Base-by-base conservation (phyloP, 2,329 filamentous ascomycete species). In the Daldinia eschscholtzii region DNA sequence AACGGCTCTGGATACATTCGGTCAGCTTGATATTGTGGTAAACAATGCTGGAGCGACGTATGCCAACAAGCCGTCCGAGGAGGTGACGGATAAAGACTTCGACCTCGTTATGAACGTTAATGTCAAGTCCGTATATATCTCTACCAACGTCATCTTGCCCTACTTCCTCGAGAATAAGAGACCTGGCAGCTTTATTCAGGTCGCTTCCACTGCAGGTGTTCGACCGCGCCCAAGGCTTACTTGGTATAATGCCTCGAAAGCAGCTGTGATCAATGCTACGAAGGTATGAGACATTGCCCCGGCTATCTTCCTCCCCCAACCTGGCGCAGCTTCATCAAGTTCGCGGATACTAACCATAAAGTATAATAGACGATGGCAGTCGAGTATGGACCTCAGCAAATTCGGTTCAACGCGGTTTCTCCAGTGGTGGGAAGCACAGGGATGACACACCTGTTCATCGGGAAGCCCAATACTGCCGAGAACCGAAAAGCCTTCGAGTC, bases 191-290 rank as follows among this genome's bases (percentile, higher is more conserved):
- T 89, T 92, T 63, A 86, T 92, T 61, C 89, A 90, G 67, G 87
- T 92, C 57, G 88, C 90, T 0, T 90, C 87, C 1, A 91, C 89
- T 0, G 89, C 89, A 0, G 89, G 85, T 2, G 78, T 81, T 6
- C 80, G 91, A 28, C 90, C 90, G 0, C 82, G 90, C 26, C 87
- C 88, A 0, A 86, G 88, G 0, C 75, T 92, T 52, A 89, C 89
- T 1, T 92, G 90, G 89, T 92, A 92, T 74, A 92, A 91, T 74
- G 88, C 89, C 0, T 88, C 86, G 48, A 92, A 92, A 76, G 89
- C 87, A 0, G 90, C 90, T 0, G 86, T 91, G 10, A 85, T 86
- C 72, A 91, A 86, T 56, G 88, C 87, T 42, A 84, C 83, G 0
- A 86, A 86, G 75, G 76, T 77, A 71, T 30, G 57, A 23, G 10